Conservation (phyloP, 768 basidiomycete genomes). For the Tulasnella sp. region DNA sequence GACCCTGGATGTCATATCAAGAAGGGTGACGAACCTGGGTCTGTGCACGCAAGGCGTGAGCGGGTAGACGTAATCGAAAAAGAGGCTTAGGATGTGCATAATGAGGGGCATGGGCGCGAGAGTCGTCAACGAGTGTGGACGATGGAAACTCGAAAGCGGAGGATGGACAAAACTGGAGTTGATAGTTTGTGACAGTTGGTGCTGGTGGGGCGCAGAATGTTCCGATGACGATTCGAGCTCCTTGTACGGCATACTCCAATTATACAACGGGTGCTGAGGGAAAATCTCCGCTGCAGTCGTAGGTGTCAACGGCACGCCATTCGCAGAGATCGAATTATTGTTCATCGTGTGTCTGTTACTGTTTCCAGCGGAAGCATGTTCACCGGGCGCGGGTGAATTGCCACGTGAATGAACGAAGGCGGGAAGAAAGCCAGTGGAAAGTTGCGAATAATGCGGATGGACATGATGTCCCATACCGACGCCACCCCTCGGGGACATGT, state of each 20-base stretch:
- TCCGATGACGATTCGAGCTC: constrained; percentile 37
- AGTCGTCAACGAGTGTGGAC: constrained; percentile 66
- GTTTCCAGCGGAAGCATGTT: not conserved
- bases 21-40: constrained; percentile 83
- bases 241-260: constrained; percentile 49
- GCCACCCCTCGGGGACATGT: not conserved
- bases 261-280: constrained; percentile 52
- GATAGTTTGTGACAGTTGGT: constrained; percentile 26
- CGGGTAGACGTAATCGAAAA: constrained; percentile 89
- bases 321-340: not conserved
- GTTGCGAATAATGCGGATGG: constrained; percentile 10
- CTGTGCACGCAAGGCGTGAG: constrained; percentile 85
- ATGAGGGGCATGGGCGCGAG: constrained; percentile 73
- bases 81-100: constrained; percentile 69
- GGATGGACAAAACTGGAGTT: constrained; percentile 27
- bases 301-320: constrained; percentile 5
- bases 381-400: constrained; percentile 9
- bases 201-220: constrained; percentile 13
- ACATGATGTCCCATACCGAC: constrained; percentile 5
- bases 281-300: constrained; percentile 24
- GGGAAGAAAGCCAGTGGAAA: constrained; percentile 5
- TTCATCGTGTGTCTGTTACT: not conserved
- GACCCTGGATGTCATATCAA: constrained; percentile 21
- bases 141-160: constrained; percentile 60
- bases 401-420: constrained; percentile 9